Evolutionary conservation across 495 filamentous ascomycete genomes (phyloP).

Genomic region (Talaromyces nanjingensis): DNA sequence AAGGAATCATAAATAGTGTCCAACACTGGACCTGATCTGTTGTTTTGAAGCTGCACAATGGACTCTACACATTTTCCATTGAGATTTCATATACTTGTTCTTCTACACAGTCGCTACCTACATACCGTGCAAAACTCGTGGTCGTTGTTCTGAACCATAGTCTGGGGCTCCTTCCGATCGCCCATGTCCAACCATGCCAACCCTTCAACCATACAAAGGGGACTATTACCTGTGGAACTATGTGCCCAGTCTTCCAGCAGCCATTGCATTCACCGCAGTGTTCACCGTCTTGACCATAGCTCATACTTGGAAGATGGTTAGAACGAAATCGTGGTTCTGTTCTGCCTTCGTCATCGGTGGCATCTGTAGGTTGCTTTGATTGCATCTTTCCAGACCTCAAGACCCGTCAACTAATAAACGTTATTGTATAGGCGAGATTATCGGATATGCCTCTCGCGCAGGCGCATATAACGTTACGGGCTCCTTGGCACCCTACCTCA

Average conservation of each 20-base stretch:
- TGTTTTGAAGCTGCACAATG: neutral
- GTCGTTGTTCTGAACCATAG: neutral
- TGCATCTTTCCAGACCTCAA: neutral
- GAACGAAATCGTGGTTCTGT: conserved; percentile 22
- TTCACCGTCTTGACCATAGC: conserved; percentile 14
- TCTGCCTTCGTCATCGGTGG: conserved; percentile 23
- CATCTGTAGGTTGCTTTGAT: conserved; percentile 15
- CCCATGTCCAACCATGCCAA: neutral
- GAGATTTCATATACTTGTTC: neutral
- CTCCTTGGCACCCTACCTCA: neutral
- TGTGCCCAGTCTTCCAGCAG: conserved; percentile 16
- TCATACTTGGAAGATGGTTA: conserved; percentile 17
- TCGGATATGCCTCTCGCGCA: conserved; percentile 3
- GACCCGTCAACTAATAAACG: neutral
- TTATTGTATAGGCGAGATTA: neutral
- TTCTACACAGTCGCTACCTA: no score
- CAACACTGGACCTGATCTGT: neutral
- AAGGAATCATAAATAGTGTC: neutral
- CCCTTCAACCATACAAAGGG: conserved; percentile 1
- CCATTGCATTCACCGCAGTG: conserved; percentile 18
- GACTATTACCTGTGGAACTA: conserved; percentile 22
- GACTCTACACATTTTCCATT: neutral
- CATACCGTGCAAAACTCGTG: neutral
- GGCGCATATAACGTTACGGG: neutral
- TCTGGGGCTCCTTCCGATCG: neutral